Evolutionary conservation across 495 filamentous ascomycete genomes (phyloP).

Genomic region (Letharia columbiana): DNA sequence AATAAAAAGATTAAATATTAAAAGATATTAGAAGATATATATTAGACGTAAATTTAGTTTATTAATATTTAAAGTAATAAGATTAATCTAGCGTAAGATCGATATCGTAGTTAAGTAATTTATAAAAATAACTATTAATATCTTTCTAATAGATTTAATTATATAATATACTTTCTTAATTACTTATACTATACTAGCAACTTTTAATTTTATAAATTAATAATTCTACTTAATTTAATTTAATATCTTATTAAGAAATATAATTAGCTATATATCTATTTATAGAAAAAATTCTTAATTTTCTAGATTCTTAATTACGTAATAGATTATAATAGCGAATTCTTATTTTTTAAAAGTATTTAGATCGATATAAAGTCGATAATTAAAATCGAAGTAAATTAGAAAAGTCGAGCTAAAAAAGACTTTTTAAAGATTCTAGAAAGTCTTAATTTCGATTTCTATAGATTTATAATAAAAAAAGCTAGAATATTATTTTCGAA

Average conservation of each 20-base stretch:
- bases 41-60: slow-evolving; percentile 10
- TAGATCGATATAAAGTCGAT: neutral
- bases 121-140: slow-evolving; percentile 1
- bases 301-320: neutral
- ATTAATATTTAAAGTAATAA: slow-evolving; percentile 13
- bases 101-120: slow-evolving; percentile 6
- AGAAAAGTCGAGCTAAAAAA: neutral
- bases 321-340: neutral
- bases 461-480: neutral
- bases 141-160: neutral
- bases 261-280: neutral
- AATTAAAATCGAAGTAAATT: slow-evolving; percentile 5
- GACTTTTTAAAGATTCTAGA: neutral
- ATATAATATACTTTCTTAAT: slow-evolving; percentile 1
- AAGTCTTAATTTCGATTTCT: neutral
- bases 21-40: slow-evolving; percentile 3
- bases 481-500: slow-evolving; percentile 9
- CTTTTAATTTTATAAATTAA: neutral
- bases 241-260: slow-evolving; percentile 3
- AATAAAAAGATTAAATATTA: slow-evolving; percentile 11
- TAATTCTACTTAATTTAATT: neutral
- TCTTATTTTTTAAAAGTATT: slow-evolving; percentile 12
- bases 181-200: slow-evolving; percentile 1
- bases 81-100: slow-evolving; percentile 4
- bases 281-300: neutral